Evolutionary conservation across 805 yeast genomes (phyloP), one percentile per base, ranked within the genome.

Genomic region (Saturnispora mendoncae): DNA sequence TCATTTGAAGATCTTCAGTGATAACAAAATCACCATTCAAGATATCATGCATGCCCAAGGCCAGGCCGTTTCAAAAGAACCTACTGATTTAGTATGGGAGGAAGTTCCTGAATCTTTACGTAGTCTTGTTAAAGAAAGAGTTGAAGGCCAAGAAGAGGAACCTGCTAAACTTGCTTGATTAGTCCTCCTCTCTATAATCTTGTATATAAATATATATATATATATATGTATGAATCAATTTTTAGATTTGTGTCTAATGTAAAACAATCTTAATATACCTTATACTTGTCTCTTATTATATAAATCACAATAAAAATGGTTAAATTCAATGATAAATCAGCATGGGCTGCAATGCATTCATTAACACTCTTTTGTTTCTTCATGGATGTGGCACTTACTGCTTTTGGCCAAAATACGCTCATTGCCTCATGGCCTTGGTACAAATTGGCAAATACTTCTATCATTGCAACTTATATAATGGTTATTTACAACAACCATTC

Each of bases 1-100:
- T 57, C 88, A 82, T 55, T 62, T 82, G 45, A 80, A 76, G 65
- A 84, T 88, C 25, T 87, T 88, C 55, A 75, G 78, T n/a, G 96
- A 88, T 58, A 67, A 75, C 20, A 68, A 72, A 48, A 72, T 84
- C 52, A 85, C 81, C n/a, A 65, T 88, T 26, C 84, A 86, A 55
- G 94, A 88, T 42, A 79, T 86, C 4, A 57, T 88, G 55, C 68
- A 68, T 12, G 78, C 80, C 0, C 72, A 84, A 53, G 96, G 96
- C 2, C 90, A 87, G 49, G 67, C 73, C 12, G 76, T 86, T 12
- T 72, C 81, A 0, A 71, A 75, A 10, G 70, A 72, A 4, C 66
- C 83, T 0, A 74, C 78, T 20, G 94, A 85, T 52, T 65, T 84
- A 51, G 80, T 72, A 0, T 82, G 79, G 55, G 78, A 78, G 46